Evolutionary conservation across 148 eudicot genomes (phyloP), one percentile per base, ranked within the genome.

Genomic region (Camellia sinensis): DNA sequence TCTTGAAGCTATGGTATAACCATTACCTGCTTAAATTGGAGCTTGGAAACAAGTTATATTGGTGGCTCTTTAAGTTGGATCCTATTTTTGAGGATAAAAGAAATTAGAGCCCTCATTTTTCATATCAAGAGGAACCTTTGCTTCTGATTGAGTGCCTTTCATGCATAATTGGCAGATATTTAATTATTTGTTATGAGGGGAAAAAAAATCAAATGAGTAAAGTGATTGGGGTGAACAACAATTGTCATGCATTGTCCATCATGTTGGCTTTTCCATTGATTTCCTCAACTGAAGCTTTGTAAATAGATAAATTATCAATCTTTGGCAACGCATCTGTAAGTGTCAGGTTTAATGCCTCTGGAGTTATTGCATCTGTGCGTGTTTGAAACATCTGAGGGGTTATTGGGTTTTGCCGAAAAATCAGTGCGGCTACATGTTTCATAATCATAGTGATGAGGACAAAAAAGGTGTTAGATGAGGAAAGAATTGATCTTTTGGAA

Each of bases 21-120:
- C n/a, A 52, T 73, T 73, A 7, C 19, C 61, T 53, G 45, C 76
- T 45, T 19, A 71, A 19, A 10, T 71, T 46, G 50, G 53, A 18
- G 22, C 45, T 69, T 44, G 53, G 53, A 69, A 44, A 69, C 50
- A 69, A 44, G 73, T 18, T 18, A 48, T 48, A 17, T 44, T 3
- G 29, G 73, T 69, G 73, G 73, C 44, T 69, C 53, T 69, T 69
- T 44, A 17, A 45, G 57, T 48, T 71, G 74, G 56, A 46, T 46
- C 2, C 3, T 19, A 5, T 22, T 52, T 59, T 50, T 29, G 75
- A 48, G 43, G 9, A 72, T 52, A 52, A 21, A 29, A 13, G 60
- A 14, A 19, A n/a, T 71, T 19, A 18, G 29, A 71, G 41, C 74
- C 74, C 74, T 45, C 57, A 50, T 48, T 71, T 48, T 19, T 56